A percentile compares a stretch with the other conserved stretches of the same genome.
These are phyloP conservation scores for Taphrina communis DNA, from an alignment of 1,139 yeast species.

Conservation along the genomic window DNA sequence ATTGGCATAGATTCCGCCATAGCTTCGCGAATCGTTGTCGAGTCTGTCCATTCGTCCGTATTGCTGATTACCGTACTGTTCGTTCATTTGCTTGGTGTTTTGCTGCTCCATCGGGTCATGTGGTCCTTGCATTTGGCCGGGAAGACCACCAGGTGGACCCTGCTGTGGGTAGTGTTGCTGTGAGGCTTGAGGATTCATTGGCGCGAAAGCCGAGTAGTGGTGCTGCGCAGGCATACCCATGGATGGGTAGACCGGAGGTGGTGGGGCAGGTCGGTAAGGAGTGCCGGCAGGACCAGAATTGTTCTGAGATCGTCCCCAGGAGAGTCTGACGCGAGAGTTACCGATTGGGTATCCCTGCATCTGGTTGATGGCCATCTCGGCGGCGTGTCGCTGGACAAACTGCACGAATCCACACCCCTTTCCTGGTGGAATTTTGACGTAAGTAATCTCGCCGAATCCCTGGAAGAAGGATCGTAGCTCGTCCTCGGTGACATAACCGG, in stretches of 20 bases:
- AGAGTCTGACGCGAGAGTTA: constrained; percentile 78
- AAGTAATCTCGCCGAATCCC: constrained; percentile 83
- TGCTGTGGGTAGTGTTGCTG: constrained; percentile 34
- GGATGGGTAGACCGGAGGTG: constrained; percentile 53
- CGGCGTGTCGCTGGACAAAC: constrained; percentile 76
- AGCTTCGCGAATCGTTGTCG: constrained; percentile 57
- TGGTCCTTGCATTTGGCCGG: constrained; percentile 37
- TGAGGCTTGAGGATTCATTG: constrained; percentile 49
- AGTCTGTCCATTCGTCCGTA: constrained; percentile 60
- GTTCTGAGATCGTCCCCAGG: constrained; percentile 78
- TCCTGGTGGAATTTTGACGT: constrained; percentile 87
- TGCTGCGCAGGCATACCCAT: constrained; percentile 51
- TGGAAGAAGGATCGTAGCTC: constrained; percentile 75
- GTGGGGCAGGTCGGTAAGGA: constrained; percentile 51
- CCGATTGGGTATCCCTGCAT: constrained; percentile 94
- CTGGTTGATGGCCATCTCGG: constrained; percentile 85
- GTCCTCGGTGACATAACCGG: constrained; percentile 75
- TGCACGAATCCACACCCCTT: constrained; percentile 95
- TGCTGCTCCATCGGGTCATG: constrained; percentile 53
- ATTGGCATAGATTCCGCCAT: constrained; percentile 54
- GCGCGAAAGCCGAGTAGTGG: constrained; percentile 53
- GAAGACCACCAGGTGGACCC: constrained; percentile 31
- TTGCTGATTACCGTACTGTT: constrained; percentile 57
- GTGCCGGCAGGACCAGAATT: constrained; percentile 48
- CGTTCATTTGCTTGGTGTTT: constrained; percentile 57